These are phyloP conservation scores for Saposhnikovia divaricata DNA, from an alignment of 129 eudicot species.

Conservation along the genomic window DNA sequence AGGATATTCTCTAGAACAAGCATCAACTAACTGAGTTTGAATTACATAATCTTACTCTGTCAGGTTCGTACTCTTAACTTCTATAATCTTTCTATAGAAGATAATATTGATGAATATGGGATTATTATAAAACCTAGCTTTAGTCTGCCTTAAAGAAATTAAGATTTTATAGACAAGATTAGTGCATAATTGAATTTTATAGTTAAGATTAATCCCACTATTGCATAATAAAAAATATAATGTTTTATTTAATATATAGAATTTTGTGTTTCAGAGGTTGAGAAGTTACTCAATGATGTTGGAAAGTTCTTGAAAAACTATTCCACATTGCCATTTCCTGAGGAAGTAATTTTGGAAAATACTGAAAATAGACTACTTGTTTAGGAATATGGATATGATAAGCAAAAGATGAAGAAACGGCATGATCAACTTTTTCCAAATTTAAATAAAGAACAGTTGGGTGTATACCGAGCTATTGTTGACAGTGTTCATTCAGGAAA, in stretches of 20 bases:
- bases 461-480: too few relatives aligned
- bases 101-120: too few relatives aligned
- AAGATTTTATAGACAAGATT: too few relatives aligned
- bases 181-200: too few relatives aligned
- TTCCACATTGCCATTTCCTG: not conserved
- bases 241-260: too few relatives aligned
- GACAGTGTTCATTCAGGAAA: not conserved
- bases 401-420: not conserved
- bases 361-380: too few relatives aligned
- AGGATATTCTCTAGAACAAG: not conserved
- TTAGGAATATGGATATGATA: too few relatives aligned
- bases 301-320: not conserved
- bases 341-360: not conserved
- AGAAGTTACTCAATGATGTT: not conserved
- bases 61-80: not conserved
- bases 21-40: not conserved
- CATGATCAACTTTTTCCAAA: not conserved
- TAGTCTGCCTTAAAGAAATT: too few relatives aligned
- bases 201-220: too few relatives aligned
- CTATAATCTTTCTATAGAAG: too few relatives aligned
- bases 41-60: not conserved
- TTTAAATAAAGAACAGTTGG: not conserved
- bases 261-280: not conserved
- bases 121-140: too few relatives aligned
- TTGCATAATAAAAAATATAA: too few relatives aligned